Base-by-base conservation (phyloP, 352 stramenopile genomes). In the Phytophthora citricola region DNA sequence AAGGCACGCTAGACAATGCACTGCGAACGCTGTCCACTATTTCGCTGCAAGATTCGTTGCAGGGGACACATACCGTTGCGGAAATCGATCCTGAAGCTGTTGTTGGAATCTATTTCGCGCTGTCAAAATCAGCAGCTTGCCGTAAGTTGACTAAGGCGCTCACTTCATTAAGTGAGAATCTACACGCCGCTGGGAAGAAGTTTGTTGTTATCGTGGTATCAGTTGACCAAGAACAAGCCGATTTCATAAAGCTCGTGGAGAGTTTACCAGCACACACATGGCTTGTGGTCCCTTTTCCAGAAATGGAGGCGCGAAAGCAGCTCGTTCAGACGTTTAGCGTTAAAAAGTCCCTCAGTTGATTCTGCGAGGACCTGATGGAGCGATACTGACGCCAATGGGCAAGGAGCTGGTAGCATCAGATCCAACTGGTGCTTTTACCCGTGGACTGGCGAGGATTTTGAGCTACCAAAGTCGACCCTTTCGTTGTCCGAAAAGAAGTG, bases 121-220 rank as follows among this genome's bases (percentile, higher is more conserved):
- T 78, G 36, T 75, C 73, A 0, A 82, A 71, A 20, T 88, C 74
- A 46, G 47, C 52, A 9, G 59, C 67, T 14, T 94, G 87, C 51
- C 77, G 73, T 44, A 73, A 75, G 32, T 77, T 94, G 34, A 84
- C 78, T 6, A 90, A 86, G 41, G 46, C 56, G 38, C 50, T 96
- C 24, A 75, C 73, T 15, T 44, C 47, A 22, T 32, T 94, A 26
- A 94, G 71, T 2, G 59, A 87, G n/a, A 58, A 52, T 6, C 56
- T 93, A 5, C 64, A 76, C 46, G 31, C 73, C 34, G n/a, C 39
- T 9, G 64, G 71, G 32, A 83, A 89, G 41, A 76, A 81, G 20
- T 79, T 96, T 29, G 67, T 79, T 41, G 59, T 93, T n/a, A 89
- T 96, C 52, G 66, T 95, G 3, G 79, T 96, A 1, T 91, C 87